Percentiles rank a stretch among this genome's conserved stretches.
Evolutionary conservation across 441 rosid species (phyloP).

Genomic region (Eugenia klotzschiana): DNA sequence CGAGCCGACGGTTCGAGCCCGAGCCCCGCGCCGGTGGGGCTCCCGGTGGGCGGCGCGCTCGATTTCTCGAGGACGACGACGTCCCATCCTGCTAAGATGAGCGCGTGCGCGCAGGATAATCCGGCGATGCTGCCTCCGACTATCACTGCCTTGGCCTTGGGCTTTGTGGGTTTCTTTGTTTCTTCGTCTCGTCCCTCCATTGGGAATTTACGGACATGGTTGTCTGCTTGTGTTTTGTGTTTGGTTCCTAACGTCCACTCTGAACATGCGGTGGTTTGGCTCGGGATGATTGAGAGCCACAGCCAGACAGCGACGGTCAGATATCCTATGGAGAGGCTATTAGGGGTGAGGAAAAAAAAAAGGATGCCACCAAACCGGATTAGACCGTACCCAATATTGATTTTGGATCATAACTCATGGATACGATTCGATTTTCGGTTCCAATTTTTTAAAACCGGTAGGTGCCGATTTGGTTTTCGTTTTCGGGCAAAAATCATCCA

Average conservation of each 20-base stretch:
- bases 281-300: background rate
- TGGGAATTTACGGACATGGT: background rate
- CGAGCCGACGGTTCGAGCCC: slow-evolving; percentile 2
- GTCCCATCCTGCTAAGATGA: background rate
- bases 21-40: slow-evolving; percentile 8
- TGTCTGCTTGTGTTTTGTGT: background rate
- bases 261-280: background rate
- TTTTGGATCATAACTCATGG: too few species aligned
- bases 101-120: slow-evolving; percentile 6
- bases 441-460: too few species aligned
- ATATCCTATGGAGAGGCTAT: too few species aligned
- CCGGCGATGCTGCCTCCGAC: slow-evolving; percentile 10
- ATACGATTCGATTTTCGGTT: too few species aligned
- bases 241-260: background rate
- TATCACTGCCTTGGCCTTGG: slow-evolving; percentile 1
- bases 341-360: too few species aligned
- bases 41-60: background rate
- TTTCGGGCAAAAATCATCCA: too few species aligned
- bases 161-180: background rate
- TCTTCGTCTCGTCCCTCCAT: background rate
- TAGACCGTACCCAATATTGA: too few species aligned
- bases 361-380: too few species aligned
- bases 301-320: background rate
- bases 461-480: too few species aligned
- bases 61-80: slow-evolving; percentile 3